Base-by-base conservation (phyloP, 805 yeast species). In the Yamadazyma takamatsuzukensis region DNA sequence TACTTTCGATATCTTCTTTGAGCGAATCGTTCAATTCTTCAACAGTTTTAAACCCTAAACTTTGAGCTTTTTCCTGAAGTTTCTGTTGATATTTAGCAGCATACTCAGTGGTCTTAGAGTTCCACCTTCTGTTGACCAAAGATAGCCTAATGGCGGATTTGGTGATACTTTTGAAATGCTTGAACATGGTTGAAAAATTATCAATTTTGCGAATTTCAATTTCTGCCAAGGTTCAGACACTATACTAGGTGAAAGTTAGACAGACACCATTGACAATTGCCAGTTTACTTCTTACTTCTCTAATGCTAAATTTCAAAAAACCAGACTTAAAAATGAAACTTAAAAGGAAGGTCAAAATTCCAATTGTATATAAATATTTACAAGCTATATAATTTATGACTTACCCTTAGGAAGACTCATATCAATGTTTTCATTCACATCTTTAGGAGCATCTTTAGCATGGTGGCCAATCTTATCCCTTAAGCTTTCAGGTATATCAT, bases 401-500 rank as follows among this genome's bases (percentile, higher is more conserved):
- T 25, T 24, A 3, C 36, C 40, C 21, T 29, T 32, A 4, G 44
- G 44, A 23, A 40, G 40, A n/a, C 14, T 27, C 12, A 18, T 30
- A 27, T 29, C 35, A 2, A 21, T 26, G 13, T 34, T 27, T 14
- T 29, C 34, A 9, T 39, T 37, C 32, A 44, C 59, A 27, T 65
- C 61, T n/a, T 56, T 61, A 1, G 86, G 85, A 0, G 83, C 78
- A 55, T 80, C 82, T 45, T 72, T 78, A 2, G 87, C 87, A 48
- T 78, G 74, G 36, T 75, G 81, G 0, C 87, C 87, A 25, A 82
- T 68, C 3, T 54, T 51, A 14, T 41, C 40, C 45, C 64, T 68
- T 34, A 79, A 56, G 19, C 68, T 63, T 13, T 77, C 80, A 3
- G 86, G 85, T 26, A 80, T 74, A 37, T 78, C 82, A 40, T 79